phyloP scores from a whole-genome alignment of 805 yeast species.

The Pichia exigua region DNA sequence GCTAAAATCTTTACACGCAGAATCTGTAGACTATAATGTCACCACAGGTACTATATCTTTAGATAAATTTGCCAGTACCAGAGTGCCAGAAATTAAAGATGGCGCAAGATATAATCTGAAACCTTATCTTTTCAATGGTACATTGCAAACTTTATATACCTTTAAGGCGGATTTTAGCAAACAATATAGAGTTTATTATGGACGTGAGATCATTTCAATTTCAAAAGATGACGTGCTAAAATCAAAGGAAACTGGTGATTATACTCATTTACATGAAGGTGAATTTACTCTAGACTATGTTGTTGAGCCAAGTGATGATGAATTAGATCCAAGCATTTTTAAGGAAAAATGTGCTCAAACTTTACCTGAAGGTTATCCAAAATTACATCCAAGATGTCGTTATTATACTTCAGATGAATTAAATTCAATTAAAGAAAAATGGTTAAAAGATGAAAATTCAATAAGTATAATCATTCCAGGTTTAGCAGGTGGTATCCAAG shows the following conservation, averaged over 20 bases:
- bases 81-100: constrained; percentile 34
- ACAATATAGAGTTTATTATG: constrained; percentile 37
- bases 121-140: constrained; percentile 42
- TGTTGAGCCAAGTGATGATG: constrained; percentile 23
- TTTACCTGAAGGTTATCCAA: constrained; percentile 46
- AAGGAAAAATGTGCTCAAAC: constrained; percentile 30
- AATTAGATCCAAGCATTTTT: constrained; percentile 18
- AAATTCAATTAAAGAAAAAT: constrained; percentile 23
- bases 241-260: constrained; percentile 7
- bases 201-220: constrained; percentile 36
- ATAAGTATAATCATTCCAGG: constrained; percentile 62
- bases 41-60: constrained; percentile 20
- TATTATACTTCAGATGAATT: constrained; percentile 44
- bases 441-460: constrained; percentile 39
- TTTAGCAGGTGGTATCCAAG: constrained; percentile 74
- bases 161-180: constrained; percentile 36
- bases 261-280: constrained; percentile 23
- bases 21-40: neutral
- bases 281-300: constrained; percentile 45
- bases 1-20: constrained; percentile 8
- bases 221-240: constrained; percentile 8
- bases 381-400: constrained; percentile 62
- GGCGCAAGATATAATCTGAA: constrained; percentile 35
- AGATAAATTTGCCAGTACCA: constrained; percentile 28
- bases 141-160: constrained; percentile 42